Conservation (phyloP, 2,329 filamentous ascomycete genomes). For the Diaporthe citrichinensis region DNA sequence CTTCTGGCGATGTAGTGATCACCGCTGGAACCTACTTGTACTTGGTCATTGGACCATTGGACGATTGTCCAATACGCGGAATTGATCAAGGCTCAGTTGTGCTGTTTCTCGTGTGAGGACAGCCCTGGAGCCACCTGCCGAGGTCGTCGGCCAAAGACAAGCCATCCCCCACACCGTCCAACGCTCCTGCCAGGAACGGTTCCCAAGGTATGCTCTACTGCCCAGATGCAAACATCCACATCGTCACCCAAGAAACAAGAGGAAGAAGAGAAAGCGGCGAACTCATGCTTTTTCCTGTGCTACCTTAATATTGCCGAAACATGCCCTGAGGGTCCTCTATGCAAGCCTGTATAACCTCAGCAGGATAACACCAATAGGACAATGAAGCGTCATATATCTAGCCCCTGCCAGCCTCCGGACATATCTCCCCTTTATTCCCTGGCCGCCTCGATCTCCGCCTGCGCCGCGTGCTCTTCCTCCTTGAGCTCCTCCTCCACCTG, state of each 20-base stretch:
- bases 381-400: not conserved
- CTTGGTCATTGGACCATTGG: too few relatives aligned
- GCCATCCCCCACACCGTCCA: not conserved
- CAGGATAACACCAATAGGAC: not conserved
- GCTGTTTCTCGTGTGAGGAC: too few relatives aligned
- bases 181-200: not conserved
- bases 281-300: not conserved
- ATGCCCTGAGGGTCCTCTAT: not conserved
- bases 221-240: not conserved
- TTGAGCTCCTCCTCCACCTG: conserved; percentile 78
- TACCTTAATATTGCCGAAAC: not conserved
- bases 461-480: conserved; percentile 43
- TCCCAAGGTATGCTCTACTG: too few relatives aligned
- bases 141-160: not conserved
- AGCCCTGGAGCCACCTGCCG: too few relatives aligned
- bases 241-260: too few relatives aligned
- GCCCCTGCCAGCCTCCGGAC: not conserved
- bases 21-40: too few relatives aligned
- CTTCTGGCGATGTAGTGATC: too few relatives aligned
- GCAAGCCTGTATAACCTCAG: not conserved
- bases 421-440: conserved; percentile 16
- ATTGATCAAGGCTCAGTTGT: too few relatives aligned
- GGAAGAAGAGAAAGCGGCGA: not conserved
- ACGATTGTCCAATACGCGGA: too few relatives aligned
- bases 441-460: conserved; percentile 35